Evolutionary conservation across 2,329 filamentous ascomycete genomes (phyloP), one percentile per base, ranked within the genome.

Genomic region (Fragosphaeria purpurea): DNA sequence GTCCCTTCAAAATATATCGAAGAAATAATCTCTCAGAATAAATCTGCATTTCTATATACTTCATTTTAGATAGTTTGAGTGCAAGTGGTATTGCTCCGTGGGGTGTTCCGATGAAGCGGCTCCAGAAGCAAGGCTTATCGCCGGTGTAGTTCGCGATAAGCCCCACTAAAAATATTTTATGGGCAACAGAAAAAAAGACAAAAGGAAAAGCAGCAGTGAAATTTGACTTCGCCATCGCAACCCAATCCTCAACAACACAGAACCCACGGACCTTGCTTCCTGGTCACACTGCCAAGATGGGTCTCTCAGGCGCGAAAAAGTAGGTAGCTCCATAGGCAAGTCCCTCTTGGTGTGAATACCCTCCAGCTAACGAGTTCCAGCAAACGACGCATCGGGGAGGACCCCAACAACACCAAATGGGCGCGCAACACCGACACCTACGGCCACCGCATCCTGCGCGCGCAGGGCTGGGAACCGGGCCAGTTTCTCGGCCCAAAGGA

Each of bases 391-490:
- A 82, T 97, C 63, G 85, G 85, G 58, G 77, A 85, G 64, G 93
- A 98, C 68, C 93, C 93, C 7, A 96, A 97, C 70, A 98, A 97
- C 67, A 95, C 88, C 45, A 82, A 80, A 75, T 98, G 93, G 93
- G 83, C 85, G 51, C 83, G 84, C 61, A 85, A 90, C 64, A 87
- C 85, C 57, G 78, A 77, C 51, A 83, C 82, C 49, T 97, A 93
- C 65, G 93, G 93, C 59, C 90, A 95, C 66, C 87, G 83, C 63
- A 91, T 97, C 58, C 82, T 98, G 62, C 80, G 83, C 46, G 76
- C 85, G 12, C 89, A 96, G 62, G 93, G 93, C 57, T 98, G 93
- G 93, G 78, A 83, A 54, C 88, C 90, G 0, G 93, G 93, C 38
- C 77, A 85, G 57, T 86, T 80, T 48, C 79, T 98, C 30, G 93